A percentile compares a stretch with the other conserved stretches of the same genome.
Evolutionary conservation across 2,329 filamentous ascomycete genomes (phyloP).

Genomic region (Calonectria pseudoreteaudii): DNA sequence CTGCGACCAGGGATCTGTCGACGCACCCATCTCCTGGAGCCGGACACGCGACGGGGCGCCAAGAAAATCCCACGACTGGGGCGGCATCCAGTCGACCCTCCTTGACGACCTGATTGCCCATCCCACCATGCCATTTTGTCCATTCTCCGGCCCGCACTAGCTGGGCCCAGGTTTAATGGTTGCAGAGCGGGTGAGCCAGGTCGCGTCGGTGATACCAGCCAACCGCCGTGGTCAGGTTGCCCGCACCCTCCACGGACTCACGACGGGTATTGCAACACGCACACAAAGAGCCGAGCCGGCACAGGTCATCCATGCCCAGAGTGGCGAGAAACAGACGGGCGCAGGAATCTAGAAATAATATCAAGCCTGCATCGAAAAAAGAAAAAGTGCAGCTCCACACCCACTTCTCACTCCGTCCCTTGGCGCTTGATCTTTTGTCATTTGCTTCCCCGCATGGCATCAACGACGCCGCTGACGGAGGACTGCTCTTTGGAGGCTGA

Average conservation of each 20-base stretch:
- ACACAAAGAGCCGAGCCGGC: slow-evolving; percentile 2
- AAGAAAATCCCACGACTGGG: slow-evolving; percentile 20
- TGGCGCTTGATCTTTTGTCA: neutral
- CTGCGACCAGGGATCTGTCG: slow-evolving; percentile 24
- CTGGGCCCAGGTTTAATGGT: slow-evolving; percentile 15
- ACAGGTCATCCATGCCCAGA: neutral
- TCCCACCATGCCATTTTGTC: slow-evolving; percentile 8
- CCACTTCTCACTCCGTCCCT: neutral
- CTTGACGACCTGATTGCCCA: slow-evolving; percentile 1
- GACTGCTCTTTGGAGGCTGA: slow-evolving; percentile 13
- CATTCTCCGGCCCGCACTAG: slow-evolving; percentile 10
- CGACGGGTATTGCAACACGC: slow-evolving; percentile 8
- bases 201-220: slow-evolving; percentile 27
- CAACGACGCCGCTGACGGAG: slow-evolving; percentile 8
- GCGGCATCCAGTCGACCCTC: neutral
- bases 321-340: slow-evolving; percentile 6
- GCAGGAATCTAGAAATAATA: neutral
- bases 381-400: neutral
- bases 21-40: slow-evolving; percentile 28
- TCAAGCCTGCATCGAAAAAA: slow-evolving; percentile 2
- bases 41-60: slow-evolving; percentile 24
- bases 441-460: slow-evolving; percentile 19
- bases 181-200: slow-evolving; percentile 23
- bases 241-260: slow-evolving; percentile 17
- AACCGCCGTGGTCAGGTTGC: slow-evolving; percentile 13